Conservation (phyloP, 441 rosid genomes). For the Aquilaria agallochum region DNA sequence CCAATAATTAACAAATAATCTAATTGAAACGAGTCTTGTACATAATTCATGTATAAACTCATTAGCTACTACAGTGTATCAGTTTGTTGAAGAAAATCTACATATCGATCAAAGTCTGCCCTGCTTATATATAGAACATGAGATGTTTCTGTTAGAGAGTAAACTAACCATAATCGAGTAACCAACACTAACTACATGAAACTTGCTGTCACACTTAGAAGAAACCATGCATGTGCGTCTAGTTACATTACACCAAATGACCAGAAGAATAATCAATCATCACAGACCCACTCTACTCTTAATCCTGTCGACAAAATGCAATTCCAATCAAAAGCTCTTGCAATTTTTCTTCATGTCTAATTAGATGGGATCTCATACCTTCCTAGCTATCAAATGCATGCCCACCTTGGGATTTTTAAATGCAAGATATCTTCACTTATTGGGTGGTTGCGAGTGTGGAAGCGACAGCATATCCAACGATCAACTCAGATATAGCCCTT, state of each 20-base stretch:
- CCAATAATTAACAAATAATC: too few relatives aligned
- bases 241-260: conserved; percentile 41
- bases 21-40: too few relatives aligned
- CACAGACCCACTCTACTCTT: conserved; percentile 27
- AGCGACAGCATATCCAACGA: conserved; percentile 11
- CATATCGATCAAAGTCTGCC: too few relatives aligned
- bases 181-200: conserved; percentile 9
- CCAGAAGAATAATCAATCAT: conserved; percentile 24
- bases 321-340: conserved; percentile 12
- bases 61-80: too few relatives aligned
- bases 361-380: conserved; percentile 26
- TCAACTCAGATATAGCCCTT: conserved; percentile 12
- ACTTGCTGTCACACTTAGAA: conserved; percentile 24
- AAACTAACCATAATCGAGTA: neutral
- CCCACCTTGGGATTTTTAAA: conserved; percentile 10
- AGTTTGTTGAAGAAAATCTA: too few relatives aligned
- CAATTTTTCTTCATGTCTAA: neutral
- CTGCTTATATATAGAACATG: too few relatives aligned
- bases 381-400: conserved; percentile 19
- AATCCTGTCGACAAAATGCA: conserved; percentile 24
- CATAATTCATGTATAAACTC: too few relatives aligned
- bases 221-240: conserved; percentile 66
- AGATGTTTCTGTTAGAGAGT: too few relatives aligned
- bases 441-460: conserved; percentile 4
- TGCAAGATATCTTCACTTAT: neutral